Percentiles rank a stretch among this genome's conserved stretches.
These are phyloP conservation scores for Epithemia pelagica DNA, from an alignment of 108 stramenopile species.

Conservation along the genomic window DNA sequence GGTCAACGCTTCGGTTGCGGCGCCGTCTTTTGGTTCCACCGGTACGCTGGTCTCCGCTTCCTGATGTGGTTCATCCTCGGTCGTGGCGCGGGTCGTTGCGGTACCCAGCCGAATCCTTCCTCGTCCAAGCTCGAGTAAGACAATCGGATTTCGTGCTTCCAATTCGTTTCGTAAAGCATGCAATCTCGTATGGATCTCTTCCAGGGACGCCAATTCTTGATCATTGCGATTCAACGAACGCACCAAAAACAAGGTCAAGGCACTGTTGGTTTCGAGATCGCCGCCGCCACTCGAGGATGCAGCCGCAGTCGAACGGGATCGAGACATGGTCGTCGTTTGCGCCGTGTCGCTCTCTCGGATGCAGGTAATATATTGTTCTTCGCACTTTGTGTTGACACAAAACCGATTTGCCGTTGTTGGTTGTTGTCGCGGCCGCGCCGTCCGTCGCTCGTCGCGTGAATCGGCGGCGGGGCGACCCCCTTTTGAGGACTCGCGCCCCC, in stretches of 20 bases:
- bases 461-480: too few relatives aligned
- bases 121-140: conserved; percentile 36
- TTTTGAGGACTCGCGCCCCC: too few relatives aligned
- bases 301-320: too few relatives aligned
- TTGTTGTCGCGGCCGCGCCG: too few relatives aligned
- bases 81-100: not conserved
- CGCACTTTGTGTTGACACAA: too few relatives aligned
- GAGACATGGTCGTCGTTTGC: too few relatives aligned
- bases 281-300: too few relatives aligned
- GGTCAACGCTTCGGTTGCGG: not conserved
- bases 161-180: not conserved
- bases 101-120: conserved; percentile 14
- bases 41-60: not conserved
- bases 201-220: conserved; percentile 32
- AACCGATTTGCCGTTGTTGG: too few relatives aligned
- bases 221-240: conserved; percentile 49
- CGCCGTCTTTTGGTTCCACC: not conserved
- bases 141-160: not conserved
- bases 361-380: too few relatives aligned
- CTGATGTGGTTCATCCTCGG: not conserved
- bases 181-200: conserved; percentile 26
- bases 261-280: too few relatives aligned
- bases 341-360: too few relatives aligned
- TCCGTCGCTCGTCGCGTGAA: too few relatives aligned
- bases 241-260: conserved; percentile 20